Conservation (phyloP, 345 rosid species). For the Euphorbia lathyris region DNA sequence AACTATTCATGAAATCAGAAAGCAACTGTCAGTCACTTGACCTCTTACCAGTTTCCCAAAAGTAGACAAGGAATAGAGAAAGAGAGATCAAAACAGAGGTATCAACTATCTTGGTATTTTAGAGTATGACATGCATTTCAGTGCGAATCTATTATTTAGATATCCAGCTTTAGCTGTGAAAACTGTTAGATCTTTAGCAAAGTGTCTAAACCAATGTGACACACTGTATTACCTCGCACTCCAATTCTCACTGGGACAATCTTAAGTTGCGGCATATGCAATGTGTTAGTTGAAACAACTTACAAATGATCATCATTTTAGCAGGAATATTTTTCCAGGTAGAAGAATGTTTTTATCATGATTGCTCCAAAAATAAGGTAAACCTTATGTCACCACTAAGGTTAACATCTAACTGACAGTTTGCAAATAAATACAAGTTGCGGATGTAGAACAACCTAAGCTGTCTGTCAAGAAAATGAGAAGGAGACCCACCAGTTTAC, state of each 20-base stretch:
- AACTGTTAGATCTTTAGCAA: neutral
- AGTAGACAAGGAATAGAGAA: neutral
- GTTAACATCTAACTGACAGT: neutral
- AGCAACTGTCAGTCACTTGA: neutral
- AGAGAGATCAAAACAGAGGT: neutral
- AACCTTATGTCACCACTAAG: neutral
- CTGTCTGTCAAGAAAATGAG: neutral
- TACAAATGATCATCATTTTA: neutral
- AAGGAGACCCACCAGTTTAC: neutral
- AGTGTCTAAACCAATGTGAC: neutral
- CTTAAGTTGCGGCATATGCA: neutral
- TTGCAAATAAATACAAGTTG: neutral
- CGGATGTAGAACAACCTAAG: neutral
- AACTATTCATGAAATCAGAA: neutral
- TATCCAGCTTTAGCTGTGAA: neutral
- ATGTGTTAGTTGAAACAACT: neutral
- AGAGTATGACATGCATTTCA: neutral
- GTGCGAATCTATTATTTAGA: neutral
- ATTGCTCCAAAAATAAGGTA: neutral
- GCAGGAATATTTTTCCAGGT: neutral
- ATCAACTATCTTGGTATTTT: neutral
- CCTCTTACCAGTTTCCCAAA: neutral
- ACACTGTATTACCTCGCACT: neutral
- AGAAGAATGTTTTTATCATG: neutral
- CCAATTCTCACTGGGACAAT: neutral